Evolutionary conservation across 352 stramenopile species (phyloP).

Genomic region (Phytophthora fragariaefolia): DNA sequence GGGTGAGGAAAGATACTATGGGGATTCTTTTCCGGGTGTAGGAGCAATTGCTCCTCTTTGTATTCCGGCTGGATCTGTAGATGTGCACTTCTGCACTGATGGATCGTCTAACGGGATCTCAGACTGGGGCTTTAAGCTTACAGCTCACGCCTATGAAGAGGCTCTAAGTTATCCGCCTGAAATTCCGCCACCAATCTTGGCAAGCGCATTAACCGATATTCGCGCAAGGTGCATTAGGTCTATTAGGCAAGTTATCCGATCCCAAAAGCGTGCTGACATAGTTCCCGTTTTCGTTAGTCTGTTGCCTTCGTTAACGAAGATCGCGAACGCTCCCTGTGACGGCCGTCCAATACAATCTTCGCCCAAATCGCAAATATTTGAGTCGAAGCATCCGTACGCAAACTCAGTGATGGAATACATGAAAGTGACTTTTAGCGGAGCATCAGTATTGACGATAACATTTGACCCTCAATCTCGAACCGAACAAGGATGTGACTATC

Average conservation of each 20-base stretch:
- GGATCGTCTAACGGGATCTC: conserved; percentile 41
- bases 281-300: conserved; percentile 31
- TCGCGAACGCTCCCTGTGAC: conserved; percentile 55
- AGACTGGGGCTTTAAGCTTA: conserved; percentile 88
- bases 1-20: conserved; percentile 80
- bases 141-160: conserved; percentile 70
- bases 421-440: conserved; percentile 75
- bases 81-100: conserved; percentile 81
- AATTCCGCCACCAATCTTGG: conserved; percentile 45
- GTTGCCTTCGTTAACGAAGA: conserved; percentile 41
- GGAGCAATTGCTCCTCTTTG: conserved; percentile 57
- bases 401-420: conserved; percentile 86
- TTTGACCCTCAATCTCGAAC: conserved; percentile 77
- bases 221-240: conserved; percentile 66
- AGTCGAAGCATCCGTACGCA: conserved; percentile 87
- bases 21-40: conserved; percentile 73
- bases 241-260: conserved; percentile 39
- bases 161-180: conserved; percentile 58
- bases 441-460: conserved; percentile 63
- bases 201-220: conserved; percentile 63
- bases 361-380: conserved; percentile 69
- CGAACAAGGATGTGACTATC: conserved; percentile 79
- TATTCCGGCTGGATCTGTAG: conserved; percentile 68
- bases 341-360: conserved; percentile 57
- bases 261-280: conserved; percentile 18